Evolutionary conservation across 1,284 basidiomycete species (phyloP), one percentile per base, ranked within the genome.

Genomic region (Irpex rosettiformis): DNA sequence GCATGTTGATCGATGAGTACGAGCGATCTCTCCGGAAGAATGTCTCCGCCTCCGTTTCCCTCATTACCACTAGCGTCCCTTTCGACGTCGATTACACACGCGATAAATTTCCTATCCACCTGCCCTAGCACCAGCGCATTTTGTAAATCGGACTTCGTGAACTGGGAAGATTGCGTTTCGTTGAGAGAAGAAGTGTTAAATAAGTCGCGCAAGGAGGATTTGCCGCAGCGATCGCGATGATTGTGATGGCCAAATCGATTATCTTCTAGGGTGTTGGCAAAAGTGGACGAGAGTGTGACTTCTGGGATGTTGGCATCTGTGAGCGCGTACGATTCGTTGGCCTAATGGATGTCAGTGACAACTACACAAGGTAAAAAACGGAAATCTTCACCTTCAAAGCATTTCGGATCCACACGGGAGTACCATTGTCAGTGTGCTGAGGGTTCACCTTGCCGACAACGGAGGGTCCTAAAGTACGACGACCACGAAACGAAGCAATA

Each of bases 1-100:
- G 96, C 96, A 69, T 98, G 96, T 72, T 98, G 96, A 74, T 98
- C 96, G 48, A 98, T 80, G 58, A 97, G 78, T 25, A 95, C 79
- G 29, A 98, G 76, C n/a, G 77, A 55, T 3, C 57, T 11, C 21
- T 54, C 43, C n/a, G 18, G 18, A 21, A 8, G 4, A 21, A 28
- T 43, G 5, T 16, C 24, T 18, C 16, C 43, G 13, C 56, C 53
- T 28, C 28, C 10, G 21, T 71, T 59, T 42, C 30, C 61, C 42
- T n/a, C n/a, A 40, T 40, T 29, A 30, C n/a, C 56, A 56, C 16
- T 54, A 42, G 49, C 60, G 3, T 40, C 37, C 37, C 13, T 62
- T 40, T 64, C 62, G 43, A 24, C 55, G 13, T 52, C 52, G 11
- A 83, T 66, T 24, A 87, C 67, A 72, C 92, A 94, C 22, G 88